phyloP scores from a whole-genome alignment of 1,139 yeast species.

The Yamadazyma siamensis region DNA sequence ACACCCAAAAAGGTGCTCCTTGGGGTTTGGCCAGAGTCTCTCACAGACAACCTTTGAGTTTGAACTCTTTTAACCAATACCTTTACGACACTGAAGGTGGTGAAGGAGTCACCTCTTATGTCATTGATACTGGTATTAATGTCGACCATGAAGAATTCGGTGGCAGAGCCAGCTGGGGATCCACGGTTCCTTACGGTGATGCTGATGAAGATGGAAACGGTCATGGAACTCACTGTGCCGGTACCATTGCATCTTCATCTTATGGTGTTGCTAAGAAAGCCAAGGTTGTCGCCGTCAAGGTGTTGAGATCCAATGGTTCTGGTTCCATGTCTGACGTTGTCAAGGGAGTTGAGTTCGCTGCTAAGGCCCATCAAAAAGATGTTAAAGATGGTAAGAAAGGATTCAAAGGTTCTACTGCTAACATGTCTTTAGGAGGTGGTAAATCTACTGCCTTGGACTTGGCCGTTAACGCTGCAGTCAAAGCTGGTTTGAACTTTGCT shows the following conservation, averaged over 20 bases:
- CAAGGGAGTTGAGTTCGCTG: slow-evolving; percentile 43
- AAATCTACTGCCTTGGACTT: slow-evolving; percentile 38
- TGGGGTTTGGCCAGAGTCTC: slow-evolving; percentile 42
- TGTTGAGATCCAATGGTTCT: slow-evolving; percentile 37
- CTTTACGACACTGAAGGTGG: slow-evolving; percentile 40
- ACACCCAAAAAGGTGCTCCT: slow-evolving; percentile 24
- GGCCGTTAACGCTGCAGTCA: slow-evolving; percentile 41
- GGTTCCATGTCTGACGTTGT: slow-evolving; percentile 43
- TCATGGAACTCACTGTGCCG: slow-evolving; percentile 49
- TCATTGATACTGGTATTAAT: slow-evolving; percentile 43
- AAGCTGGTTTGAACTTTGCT: slow-evolving; percentile 41
- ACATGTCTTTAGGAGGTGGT: slow-evolving; percentile 46
- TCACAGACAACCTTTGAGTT: slow-evolving; percentile 53
- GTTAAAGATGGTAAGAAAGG: slow-evolving; percentile 28
- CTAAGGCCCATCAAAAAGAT: slow-evolving; percentile 32
- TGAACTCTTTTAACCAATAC: slow-evolving; percentile 36
- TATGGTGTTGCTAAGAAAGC: slow-evolving; percentile 45
- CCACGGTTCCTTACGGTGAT: slow-evolving; percentile 36
- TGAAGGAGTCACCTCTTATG: slow-evolving; percentile 42
- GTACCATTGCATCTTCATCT: slow-evolving; percentile 40
- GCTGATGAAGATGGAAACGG: slow-evolving; percentile 50
- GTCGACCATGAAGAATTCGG: slow-evolving; percentile 38
- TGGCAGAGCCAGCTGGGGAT: slow-evolving; percentile 44
- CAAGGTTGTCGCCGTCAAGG: slow-evolving; percentile 40
- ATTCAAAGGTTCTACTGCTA: slow-evolving; percentile 44